A percentile compares a stretch with the other conserved stretches of the same genome.
Evolutionary conservation across 2,329 filamentous ascomycete genomes (phyloP).

Genomic region (Fusarium phyllophilum): DNA sequence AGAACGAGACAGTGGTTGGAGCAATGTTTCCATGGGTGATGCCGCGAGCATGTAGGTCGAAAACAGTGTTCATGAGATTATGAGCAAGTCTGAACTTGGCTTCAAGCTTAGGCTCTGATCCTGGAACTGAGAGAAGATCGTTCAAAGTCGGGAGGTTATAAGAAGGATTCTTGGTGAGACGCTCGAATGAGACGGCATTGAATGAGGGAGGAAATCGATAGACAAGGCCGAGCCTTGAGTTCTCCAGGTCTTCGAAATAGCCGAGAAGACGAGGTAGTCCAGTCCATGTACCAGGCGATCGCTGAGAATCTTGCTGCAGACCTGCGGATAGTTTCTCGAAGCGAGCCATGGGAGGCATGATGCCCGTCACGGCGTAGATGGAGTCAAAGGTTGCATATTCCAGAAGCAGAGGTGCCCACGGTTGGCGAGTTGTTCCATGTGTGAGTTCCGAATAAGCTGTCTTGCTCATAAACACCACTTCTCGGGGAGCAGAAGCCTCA

Average conservation of each 20-base stretch:
- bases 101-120: slow-evolving; percentile 74
- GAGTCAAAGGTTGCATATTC: slow-evolving; percentile 76
- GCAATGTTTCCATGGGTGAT: slow-evolving; percentile 77
- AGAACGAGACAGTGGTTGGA: slow-evolving; percentile 75
- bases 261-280: slow-evolving; percentile 70
- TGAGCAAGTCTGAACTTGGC: slow-evolving; percentile 80
- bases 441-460: slow-evolving; percentile 62
- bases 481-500: slow-evolving; percentile 50
- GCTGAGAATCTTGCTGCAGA: slow-evolving; percentile 64
- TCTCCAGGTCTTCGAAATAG: slow-evolving; percentile 79
- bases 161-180: slow-evolving; percentile 59
- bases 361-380: slow-evolving; percentile 70
- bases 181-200: slow-evolving; percentile 65
- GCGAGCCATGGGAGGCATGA: slow-evolving; percentile 71
- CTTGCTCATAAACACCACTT: slow-evolving; percentile 62
- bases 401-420: slow-evolving; percentile 69
- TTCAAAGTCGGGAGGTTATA: slow-evolving; percentile 65
- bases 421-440: slow-evolving; percentile 53
- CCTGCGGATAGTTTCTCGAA: slow-evolving; percentile 72
- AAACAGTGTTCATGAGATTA: slow-evolving; percentile 77
- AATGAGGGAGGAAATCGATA: slow-evolving; percentile 78
- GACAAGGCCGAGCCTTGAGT: slow-evolving; percentile 77
- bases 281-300: slow-evolving; percentile 66
- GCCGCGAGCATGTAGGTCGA: slow-evolving; percentile 75
- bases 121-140: slow-evolving; percentile 62